Base-by-base conservation (phyloP, 2,329 filamentous ascomycete species). In the Pseudogymnoascus sp. region DNA sequence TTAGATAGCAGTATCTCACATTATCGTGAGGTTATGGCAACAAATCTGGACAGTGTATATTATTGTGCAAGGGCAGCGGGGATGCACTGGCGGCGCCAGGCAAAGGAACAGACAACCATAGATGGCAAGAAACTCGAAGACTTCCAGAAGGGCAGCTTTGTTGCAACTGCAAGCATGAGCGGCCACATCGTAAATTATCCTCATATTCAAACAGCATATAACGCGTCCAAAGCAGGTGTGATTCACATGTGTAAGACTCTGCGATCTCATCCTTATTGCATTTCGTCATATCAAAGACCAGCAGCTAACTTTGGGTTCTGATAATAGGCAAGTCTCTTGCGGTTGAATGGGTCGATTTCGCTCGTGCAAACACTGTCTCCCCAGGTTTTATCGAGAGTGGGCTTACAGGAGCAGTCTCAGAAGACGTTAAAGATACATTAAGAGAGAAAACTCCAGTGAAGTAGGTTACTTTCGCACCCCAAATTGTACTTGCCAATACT, bases 291-390 rank as follows among this genome's bases (percentile, higher is more conserved):
- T 11, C 31, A 33, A 33, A 33, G 31, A 11, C 31, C 8, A 33
- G 31, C 31, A 33, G 31, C 31, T 33, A 10, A 33, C 31, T 33
- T 33, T 33, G 9, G 31, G 31, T 33, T 33, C 31, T 33, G 31
- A 33, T 33, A 33, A 33, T 33, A 69, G 83, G 84, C 61, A 77
- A 78, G 66, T 87, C 84, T 50, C 78, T 89, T 64, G 86, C 86
- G 70, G 87, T 87, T 73, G 86, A 89, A 75, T 89, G 86, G 86
- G 79, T 84, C 64, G 84, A 86, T 74, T 88, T 88, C 74, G 86
- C 86, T 57, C 82, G 86, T 69, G 85, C 87, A 70, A 88, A 88
- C 79, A 82, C 79, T 74, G 84, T 88, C 74, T 87, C 84, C 3
- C 86, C 86, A 5, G 86, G 86, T 62, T 88, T 87, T 76, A 87